phyloP scores from a whole-genome alignment of 2,329 filamentous ascomycete genomes.

The Thelonectria discophora region DNA sequence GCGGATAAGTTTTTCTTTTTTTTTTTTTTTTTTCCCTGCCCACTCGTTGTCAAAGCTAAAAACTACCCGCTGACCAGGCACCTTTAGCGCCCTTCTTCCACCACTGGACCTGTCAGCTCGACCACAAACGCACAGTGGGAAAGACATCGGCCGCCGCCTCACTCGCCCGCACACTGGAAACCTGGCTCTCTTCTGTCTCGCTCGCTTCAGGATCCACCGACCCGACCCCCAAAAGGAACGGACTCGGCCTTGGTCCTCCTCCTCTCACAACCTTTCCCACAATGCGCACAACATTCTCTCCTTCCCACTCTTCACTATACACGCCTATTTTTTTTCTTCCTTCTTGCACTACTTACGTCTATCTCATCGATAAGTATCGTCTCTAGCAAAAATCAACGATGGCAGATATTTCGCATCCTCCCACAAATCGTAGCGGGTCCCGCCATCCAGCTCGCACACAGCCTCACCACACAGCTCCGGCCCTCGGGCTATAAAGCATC shows the following conservation, averaged over 20 bases:
- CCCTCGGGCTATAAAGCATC: conserved; percentile 17
- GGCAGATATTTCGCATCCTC: too few relatives aligned
- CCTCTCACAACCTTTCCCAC: too few relatives aligned
- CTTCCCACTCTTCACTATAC: not conserved
- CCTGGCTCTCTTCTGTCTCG: not conserved
- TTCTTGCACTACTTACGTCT: not conserved
- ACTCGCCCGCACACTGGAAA: not conserved
- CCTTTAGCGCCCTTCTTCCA: too few relatives aligned
- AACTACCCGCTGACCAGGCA: too few relatives aligned
- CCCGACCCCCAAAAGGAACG: conserved; percentile 13
- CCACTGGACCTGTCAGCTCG: too few relatives aligned
- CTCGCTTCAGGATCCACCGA: conserved; percentile 21
- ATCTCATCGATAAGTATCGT: too few relatives aligned
- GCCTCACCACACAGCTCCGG: conserved; percentile 2
- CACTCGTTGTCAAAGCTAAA: not conserved
- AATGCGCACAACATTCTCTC: conserved; percentile 6
- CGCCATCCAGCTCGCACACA: not conserved
- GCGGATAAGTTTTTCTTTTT: not conserved
- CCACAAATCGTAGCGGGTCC: too few relatives aligned
- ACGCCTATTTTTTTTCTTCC: conserved; percentile 2
- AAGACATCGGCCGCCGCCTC: conserved; percentile 13
- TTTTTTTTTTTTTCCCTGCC: not conserved
- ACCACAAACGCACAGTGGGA: conserved; percentile 15
- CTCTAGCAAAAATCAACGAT: too few relatives aligned
- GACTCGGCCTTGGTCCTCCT: conserved; percentile 17